Base-by-base conservation (phyloP, 495 filamentous ascomycete genomes). In the Hyaloscypha hepaticicola region DNA sequence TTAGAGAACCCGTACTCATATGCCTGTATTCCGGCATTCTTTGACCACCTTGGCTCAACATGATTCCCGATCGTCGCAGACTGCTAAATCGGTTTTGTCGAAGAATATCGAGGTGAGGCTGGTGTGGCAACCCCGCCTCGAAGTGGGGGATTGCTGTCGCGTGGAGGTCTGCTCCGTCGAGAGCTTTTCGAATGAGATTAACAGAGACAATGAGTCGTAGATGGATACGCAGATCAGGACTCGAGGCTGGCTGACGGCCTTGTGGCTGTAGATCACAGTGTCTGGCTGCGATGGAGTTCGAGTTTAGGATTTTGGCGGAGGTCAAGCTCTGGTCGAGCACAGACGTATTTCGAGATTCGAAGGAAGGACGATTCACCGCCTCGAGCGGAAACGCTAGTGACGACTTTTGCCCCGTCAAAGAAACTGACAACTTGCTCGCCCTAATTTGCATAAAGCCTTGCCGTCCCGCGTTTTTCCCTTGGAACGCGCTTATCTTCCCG, bases 1-100 rank as follows among this genome's bases (percentile, higher is more conserved):
- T 83, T 69, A 84, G 74, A 65, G 79, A 82, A 55, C 81, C 80
- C 50, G 76, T 78, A 64, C 82, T 79, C 60, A 78, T 73, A 74
- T 84, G 82, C 67, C 81, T 80, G 72, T 78, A 81, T 50, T 82
- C 81, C 27, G 68, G 55, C 68, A 72, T 69, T 51, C 48, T 63
- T 27, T 55, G 22, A 14, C 48, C 21, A 22, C 53, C 55, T 38
- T 61, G 56, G n/a, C 63, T 66, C 31, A 66, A 27, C 63, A 66
- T 66, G 1, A 33, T 60, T 14, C 29, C 25, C n/a, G 9, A 27
- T n/a, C 9, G 49, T 25, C 5, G 31, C 22, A 27, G 57, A 48
- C 3, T 3, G 11, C 14, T 55, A 29, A 14, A n/a, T 14, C 5
- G n/a, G n/a, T 45, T n/a, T 19, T 22, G 26, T 64, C 12, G 26